Evolutionary conservation across 2,329 filamentous ascomycete genomes (phyloP).

Genomic region (Botryotinia narcissicola): DNA sequence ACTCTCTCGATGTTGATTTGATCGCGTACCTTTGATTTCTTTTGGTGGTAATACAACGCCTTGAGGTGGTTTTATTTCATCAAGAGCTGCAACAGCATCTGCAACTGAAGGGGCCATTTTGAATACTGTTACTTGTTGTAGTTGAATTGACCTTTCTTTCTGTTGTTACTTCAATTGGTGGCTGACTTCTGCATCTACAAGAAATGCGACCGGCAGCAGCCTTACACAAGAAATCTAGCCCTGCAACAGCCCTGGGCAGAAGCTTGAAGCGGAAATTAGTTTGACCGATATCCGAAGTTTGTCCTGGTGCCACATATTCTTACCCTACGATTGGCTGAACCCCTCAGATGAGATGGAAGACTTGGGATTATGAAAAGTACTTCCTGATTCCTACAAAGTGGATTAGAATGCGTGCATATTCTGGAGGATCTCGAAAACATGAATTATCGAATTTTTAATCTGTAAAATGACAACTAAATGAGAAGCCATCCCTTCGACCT

Average conservation of each 20-base stretch:
- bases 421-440: neutral
- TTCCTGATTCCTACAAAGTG: too few relatives aligned
- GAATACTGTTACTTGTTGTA: neutral
- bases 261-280: neutral
- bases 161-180: conserved; percentile 1
- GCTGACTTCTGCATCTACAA: neutral
- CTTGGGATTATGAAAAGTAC: neutral
- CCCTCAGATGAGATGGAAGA: neutral
- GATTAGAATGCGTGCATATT: neutral
- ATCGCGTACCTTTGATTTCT: conserved; percentile 65
- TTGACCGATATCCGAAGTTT: conserved; percentile 1
- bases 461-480: neutral
- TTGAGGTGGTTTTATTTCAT: conserved; percentile 73
- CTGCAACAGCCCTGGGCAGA: neutral
- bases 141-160: neutral
- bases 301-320: neutral
- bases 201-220: conserved; percentile 9
- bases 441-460: neutral
- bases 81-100: conserved; percentile 52
- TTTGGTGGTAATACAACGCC: conserved; percentile 82
- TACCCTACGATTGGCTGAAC: neutral
- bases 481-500: neutral
- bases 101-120: conserved; percentile 38
- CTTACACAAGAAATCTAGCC: conserved; percentile 7
- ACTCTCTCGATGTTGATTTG: conserved; percentile 35